phyloP scores from a whole-genome alignment of 495 filamentous ascomycete genomes.

The Penicillium fimorum region DNA sequence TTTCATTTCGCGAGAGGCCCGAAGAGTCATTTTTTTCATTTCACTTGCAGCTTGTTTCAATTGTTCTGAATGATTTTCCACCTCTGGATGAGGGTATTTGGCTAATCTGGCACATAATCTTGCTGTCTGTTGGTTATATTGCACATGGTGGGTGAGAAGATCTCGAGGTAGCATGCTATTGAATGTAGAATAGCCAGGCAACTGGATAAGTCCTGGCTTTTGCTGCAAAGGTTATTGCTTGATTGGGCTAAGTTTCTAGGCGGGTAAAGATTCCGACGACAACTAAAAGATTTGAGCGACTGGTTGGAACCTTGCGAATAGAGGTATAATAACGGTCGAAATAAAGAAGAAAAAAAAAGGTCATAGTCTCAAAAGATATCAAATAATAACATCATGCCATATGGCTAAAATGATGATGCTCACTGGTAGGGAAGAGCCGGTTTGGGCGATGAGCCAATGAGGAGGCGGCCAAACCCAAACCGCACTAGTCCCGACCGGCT shows the following conservation, averaged over 20 bases:
- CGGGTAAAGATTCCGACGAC: conserved; percentile 3
- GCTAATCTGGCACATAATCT: background rate
- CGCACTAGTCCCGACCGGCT: conserved; percentile 38
- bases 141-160: background rate
- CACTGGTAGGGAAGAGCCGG: conserved; percentile 21
- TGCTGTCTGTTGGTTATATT: background rate
- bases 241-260: background rate
- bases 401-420: conserved; percentile 27
- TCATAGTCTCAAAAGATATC: background rate
- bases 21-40: conserved; percentile 7
- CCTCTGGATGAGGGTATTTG: background rate
- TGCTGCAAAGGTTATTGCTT: background rate
- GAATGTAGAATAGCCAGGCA: background rate
- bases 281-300: background rate
- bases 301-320: background rate
- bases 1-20: conserved; percentile 7
- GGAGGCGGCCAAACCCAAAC: conserved; percentile 36
- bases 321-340: background rate
- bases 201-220: background rate
- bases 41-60: conserved; percentile 1
- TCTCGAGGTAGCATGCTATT: background rate
- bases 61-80: background rate
- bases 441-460: conserved; percentile 35
- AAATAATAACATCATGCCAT: conserved; percentile 1
- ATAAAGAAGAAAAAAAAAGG: background rate